Base-by-base conservation (phyloP, 257 asterid genomes). In the Scutellaria baicalensis region DNA sequence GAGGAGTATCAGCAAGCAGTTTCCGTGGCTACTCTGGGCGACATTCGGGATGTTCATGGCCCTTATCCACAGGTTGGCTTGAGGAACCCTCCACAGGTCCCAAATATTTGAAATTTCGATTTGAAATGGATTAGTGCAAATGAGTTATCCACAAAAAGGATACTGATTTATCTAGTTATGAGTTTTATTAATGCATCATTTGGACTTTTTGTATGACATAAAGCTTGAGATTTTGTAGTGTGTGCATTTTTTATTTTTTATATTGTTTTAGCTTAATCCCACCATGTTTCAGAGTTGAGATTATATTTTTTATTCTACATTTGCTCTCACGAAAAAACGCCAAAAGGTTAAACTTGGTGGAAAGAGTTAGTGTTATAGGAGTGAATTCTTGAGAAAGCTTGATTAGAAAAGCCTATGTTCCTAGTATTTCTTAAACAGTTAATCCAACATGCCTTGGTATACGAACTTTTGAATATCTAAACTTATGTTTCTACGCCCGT, bases 1-100 rank as follows among this genome's bases (percentile, higher is more conserved):
- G 99, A 93, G 84, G 99, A 91, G 83, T 86, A 84, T 75, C 97
- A 91, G 78, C 97, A 89, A 78, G 90, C 96, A 17, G 82, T 82
- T 77, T 88, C 98, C 0, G 83, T 85, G 65, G 84, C 85, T 52
- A 86, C 77, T 85, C 68, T 89, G 75, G 91, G 95, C 63, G 88
- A 90, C 36, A 78, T 87, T 79, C 96, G 93, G 8, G 97, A 89
- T 71, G 75, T 84, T 40, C 92, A 87, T 75, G 90, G 95, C 50
- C 82, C 81, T 72, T 81, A 86, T 75, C 90, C 87, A 58, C 88
- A 84, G 78, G 82, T 88, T 51, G 95, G 98, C 56, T 81, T 93
- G 82, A 93, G 77, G 80, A 84, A 75, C 82, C 71, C 86, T 57
- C 86, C 96, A 12, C 97, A 93, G 98, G 98, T 93, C 51, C 73